Base-by-base conservation (phyloP, 768 basidiomycete genomes). In the Russula ochroleuca region DNA sequence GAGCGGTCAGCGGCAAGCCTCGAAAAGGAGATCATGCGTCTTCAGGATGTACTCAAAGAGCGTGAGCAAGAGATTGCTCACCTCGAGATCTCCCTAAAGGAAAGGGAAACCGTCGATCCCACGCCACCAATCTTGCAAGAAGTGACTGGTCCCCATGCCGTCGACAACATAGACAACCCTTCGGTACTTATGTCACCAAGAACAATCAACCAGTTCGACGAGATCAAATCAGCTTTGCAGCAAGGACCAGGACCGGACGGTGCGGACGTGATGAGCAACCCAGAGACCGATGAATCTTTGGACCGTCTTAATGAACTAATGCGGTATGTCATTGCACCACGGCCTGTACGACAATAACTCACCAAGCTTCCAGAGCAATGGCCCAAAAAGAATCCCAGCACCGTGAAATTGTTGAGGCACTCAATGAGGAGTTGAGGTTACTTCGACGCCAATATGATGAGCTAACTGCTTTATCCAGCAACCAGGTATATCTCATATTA, bases 371-470 rank as follows among this genome's bases (percentile, higher is more conserved):
- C 63, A 97, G 94, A 67, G 92, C 96, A 2, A 98, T 98, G 96
- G 95, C 95, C 3, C 88, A 92, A 77, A 98, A 98, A 73, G 97
- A 99, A 73, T 88, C 92, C 5, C 80, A 85, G 38, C 96, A 98
- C 72, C 84, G 85, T 40, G 92, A 96, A 70, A 72, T 83, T 25
- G 88, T 97, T 31, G 86, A 92, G 47, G 77, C 78, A 37, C 79
- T 98, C 66, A 86, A 85, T 49, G 71, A 77, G 15, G 84, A 95
- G 70, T 79, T 97, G 25, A 72, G 68, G 69, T 80, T 86, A 68
- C 83, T 88, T 63, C 85, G 86, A 61, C 82, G 90, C 47, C 88
- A 92, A 71, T 84, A 92, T 55, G 92, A 95, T 61, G 90, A 89
- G 57, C 78, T 98, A 21, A 85, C 83, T 8, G 83, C 87, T 8